A percentile compares a stretch with the other conserved stretches of the same genome.
Evolutionary conservation across 1,139 yeast species (phyloP).

Genomic region (Geotrichum siamense): DNA sequence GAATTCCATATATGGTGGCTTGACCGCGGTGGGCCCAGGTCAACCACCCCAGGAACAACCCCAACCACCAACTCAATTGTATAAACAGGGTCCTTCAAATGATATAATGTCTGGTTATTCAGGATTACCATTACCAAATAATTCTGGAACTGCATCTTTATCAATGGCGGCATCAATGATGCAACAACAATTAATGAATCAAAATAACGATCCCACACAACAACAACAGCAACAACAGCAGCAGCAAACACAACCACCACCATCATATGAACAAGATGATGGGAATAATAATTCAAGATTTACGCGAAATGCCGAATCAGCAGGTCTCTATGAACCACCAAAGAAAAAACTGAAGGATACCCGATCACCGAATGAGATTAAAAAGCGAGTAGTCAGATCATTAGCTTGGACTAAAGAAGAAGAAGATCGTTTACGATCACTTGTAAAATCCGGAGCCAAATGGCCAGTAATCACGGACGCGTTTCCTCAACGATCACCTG

Average conservation of each 20-base stretch:
- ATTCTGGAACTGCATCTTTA: constrained; percentile 13
- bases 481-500: constrained; percentile 31
- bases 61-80: constrained; percentile 12
- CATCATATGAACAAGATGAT: too few species aligned
- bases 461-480: constrained; percentile 30
- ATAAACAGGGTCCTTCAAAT: constrained; percentile 6
- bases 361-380: not conserved
- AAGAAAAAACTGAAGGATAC: not conserved
- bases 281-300: not conserved
- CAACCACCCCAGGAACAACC: constrained; percentile 2
- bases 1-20: too few species aligned
- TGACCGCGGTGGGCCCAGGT: too few species aligned
- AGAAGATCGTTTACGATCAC: constrained; percentile 26
- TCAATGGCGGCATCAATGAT: constrained; percentile 2
- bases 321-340: not conserved
- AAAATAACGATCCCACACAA: constrained; percentile 8
- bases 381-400: constrained; percentile 20
- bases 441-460: constrained; percentile 30
- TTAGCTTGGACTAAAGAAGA: constrained; percentile 28
- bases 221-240: constrained; percentile 16
- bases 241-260: constrained; percentile 5
- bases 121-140: constrained; percentile 6
- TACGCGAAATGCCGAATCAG: constrained; percentile 3
- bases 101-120: constrained; percentile 6
- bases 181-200: constrained; percentile 2